Evolutionary conservation across 306 rosid species (phyloP).

Genomic region (Dalbergia oliveri): DNA sequence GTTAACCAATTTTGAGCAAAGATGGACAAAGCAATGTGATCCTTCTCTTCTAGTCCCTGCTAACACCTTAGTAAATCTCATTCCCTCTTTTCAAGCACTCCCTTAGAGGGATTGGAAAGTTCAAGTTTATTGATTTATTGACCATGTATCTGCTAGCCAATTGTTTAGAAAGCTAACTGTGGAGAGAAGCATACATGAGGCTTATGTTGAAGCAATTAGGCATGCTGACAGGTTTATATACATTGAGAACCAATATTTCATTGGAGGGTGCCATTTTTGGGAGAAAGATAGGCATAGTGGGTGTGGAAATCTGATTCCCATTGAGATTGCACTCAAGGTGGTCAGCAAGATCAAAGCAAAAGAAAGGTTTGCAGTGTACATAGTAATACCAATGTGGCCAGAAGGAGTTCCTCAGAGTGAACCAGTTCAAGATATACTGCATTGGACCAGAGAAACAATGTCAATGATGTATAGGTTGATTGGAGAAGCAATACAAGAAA

Average conservation of each 20-base stretch:
- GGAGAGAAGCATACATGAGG: constrained; percentile 92
- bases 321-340: constrained; percentile 91
- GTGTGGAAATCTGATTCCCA: constrained; percentile 81
- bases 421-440: constrained; percentile 80
- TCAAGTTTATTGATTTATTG: constrained; percentile 89
- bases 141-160: constrained; percentile 76
- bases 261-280: constrained; percentile 94
- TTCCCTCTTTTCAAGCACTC: constrained; percentile 51
- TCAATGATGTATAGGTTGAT: constrained; percentile 86
- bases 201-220: constrained; percentile 88
- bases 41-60: constrained; percentile 72
- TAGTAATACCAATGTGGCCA: constrained; percentile 99
- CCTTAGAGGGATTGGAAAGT: constrained; percentile 74
- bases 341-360: constrained; percentile 76
- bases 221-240: constrained; percentile 83
- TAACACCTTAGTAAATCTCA: constrained; percentile 57
- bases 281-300: constrained; percentile 75
- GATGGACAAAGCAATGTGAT: constrained; percentile 88
- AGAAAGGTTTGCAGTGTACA: constrained; percentile 84
- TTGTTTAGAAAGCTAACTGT: constrained; percentile 69
- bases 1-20: constrained; percentile 85
- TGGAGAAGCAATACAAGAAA: constrained; percentile 82
- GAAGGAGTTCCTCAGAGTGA: constrained; percentile 93
- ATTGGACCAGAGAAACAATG: constrained; percentile 92
- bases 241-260: constrained; percentile 94